These are phyloP conservation scores for Trichoderma parareesei DNA, from an alignment of 495 filamentous ascomycete species.

Conservation along the genomic window DNA sequence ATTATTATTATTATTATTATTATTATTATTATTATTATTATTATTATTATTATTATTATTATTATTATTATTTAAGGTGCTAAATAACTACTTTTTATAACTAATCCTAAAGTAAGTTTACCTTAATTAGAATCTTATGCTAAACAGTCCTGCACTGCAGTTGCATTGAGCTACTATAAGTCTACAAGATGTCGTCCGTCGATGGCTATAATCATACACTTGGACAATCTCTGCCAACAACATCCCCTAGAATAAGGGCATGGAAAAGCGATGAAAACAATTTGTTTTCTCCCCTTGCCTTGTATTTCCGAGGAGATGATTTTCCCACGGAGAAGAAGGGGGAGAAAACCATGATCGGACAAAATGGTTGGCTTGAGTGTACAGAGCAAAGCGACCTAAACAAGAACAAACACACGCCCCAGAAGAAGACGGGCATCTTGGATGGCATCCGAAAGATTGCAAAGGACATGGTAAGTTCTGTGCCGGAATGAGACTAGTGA, in stretches of 20 bases:
- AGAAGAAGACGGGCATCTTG: conserved; percentile 26
- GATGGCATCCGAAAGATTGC: conserved; percentile 33
- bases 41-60: no score
- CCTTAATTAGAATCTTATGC: no score
- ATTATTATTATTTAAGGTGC: no score
- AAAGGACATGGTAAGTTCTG: conserved; percentile 31
- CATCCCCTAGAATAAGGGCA: background rate
- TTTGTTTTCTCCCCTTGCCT: background rate
- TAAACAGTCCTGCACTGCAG: background rate
- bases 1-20: background rate
- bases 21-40: background rate
- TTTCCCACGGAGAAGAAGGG: conserved; percentile 12
- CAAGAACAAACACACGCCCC: conserved; percentile 14
- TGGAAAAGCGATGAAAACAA: background rate
- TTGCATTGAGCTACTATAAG: background rate
- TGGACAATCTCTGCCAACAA: background rate
- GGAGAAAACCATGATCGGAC: conserved; percentile 35
- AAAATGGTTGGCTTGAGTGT: conserved; percentile 41
- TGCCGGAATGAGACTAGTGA: no score
- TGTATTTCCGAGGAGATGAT: conserved; percentile 1
- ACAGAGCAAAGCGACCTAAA: conserved; percentile 21
- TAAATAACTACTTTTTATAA: no score
- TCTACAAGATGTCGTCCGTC: background rate
- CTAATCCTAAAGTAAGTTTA: no score
- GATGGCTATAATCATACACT: background rate